Percentiles rank a stretch among this genome's conserved stretches.
Conservation (phyloP, 306 rosid genomes). For the Cotoneaster glaucophyllus region DNA sequence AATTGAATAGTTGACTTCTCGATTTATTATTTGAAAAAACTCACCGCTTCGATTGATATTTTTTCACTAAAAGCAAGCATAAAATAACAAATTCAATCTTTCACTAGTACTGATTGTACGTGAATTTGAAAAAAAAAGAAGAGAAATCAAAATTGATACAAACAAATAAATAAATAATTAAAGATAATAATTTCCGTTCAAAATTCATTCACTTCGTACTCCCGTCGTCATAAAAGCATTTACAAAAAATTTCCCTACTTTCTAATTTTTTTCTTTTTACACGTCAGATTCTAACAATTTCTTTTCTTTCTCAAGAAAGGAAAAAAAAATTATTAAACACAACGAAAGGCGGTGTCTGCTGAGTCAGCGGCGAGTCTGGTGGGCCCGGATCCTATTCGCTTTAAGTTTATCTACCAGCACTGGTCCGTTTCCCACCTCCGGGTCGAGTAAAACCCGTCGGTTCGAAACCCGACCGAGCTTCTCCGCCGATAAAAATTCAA, state of each 20-base stretch:
- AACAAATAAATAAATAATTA: not conserved
- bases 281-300: not conserved
- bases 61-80: no score
- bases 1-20: no score
- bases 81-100: no score
- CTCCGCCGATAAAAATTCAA: slow-evolving; percentile 9
- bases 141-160: not conserved
- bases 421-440: slow-evolving; percentile 95
- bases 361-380: not conserved
- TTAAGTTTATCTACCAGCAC: slow-evolving; percentile 61
- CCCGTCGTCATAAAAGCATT: not conserved
- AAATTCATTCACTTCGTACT: not conserved
- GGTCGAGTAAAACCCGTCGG: slow-evolving; percentile 37
- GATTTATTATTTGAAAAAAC: no score
- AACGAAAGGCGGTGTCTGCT: not conserved
- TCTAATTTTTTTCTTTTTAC: not conserved
- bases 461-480: not conserved
- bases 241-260: not conserved
- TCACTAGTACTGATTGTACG: accelerated
- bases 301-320: not conserved
- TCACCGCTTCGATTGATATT: no score
- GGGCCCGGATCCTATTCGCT: not conserved
- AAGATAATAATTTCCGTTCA: not conserved
- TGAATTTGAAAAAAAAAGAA: no score
- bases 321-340: not conserved